These are phyloP conservation scores for Phlebiopsis flavidoalba DNA, from an alignment of 768 basidiomycete species.

Conservation along the genomic window DNA sequence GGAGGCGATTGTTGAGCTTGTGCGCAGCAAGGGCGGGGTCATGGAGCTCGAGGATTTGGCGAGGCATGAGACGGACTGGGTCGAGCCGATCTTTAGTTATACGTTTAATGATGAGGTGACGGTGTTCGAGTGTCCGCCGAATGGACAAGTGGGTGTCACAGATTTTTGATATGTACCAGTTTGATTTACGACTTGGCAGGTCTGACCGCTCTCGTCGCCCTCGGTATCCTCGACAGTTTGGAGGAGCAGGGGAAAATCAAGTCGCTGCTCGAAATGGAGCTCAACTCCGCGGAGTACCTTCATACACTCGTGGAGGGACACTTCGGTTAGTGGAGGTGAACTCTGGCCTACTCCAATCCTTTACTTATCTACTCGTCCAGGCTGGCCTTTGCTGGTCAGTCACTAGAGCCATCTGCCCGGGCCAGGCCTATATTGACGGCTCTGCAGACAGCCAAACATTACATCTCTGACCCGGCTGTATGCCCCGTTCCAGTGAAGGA, in stretches of 20 bases:
- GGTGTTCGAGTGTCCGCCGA: constrained; percentile 61
- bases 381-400: constrained; percentile 10
- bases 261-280: constrained; percentile 74
- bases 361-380: neutral
- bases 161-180: neutral
- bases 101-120: constrained; percentile 84
- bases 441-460: constrained; percentile 74
- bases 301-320: constrained; percentile 84
- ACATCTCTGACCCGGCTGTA: constrained; percentile 87
- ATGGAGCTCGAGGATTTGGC: constrained; percentile 95
- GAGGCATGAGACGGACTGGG: constrained; percentile 70
- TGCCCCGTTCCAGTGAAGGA: constrained; percentile 73
- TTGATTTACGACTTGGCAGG: constrained; percentile 38
- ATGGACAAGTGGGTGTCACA: constrained; percentile 32
- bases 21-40: constrained; percentile 82
- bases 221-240: constrained; percentile 88
- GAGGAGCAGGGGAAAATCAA: constrained; percentile 67
- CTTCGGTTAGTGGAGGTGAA: constrained; percentile 48
- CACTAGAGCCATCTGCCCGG: neutral
- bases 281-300: constrained; percentile 87
- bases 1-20: constrained; percentile 80
- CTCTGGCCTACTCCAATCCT: neutral
- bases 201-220: constrained; percentile 85
- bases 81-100: constrained; percentile 88
- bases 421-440: neutral